Evolutionary conservation across 2,329 filamentous ascomycete species (phyloP).

Genomic region (Penicillium janthinellum): DNA sequence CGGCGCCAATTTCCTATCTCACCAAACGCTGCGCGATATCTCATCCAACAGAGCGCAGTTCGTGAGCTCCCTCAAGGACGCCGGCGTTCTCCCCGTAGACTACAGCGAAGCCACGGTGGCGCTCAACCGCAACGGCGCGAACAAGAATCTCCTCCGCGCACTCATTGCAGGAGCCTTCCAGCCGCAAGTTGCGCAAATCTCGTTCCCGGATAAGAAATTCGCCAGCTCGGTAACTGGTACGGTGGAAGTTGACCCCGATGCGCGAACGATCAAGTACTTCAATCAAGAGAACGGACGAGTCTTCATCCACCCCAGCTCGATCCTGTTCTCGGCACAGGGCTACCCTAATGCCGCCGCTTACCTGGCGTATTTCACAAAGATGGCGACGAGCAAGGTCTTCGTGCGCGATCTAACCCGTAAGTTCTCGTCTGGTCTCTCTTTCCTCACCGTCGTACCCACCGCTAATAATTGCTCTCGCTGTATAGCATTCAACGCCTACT

Average conservation of each 20-base stretch:
- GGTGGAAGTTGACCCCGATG: slow-evolving; percentile 90
- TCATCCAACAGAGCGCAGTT: slow-evolving; percentile 84
- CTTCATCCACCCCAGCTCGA: slow-evolving; percentile 89
- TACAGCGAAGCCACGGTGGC: slow-evolving; percentile 36
- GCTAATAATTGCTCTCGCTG: slow-evolving; percentile 7
- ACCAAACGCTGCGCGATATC: slow-evolving; percentile 84
- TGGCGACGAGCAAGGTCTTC: slow-evolving; percentile 89
- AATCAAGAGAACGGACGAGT: slow-evolving; percentile 82
- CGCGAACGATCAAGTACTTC: slow-evolving; percentile 88
- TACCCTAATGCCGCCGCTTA: slow-evolving; percentile 77
- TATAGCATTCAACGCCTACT: slow-evolving; percentile 78
- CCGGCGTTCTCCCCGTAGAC: slow-evolving; percentile 70
- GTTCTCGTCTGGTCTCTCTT: slow-evolving; percentile 38
- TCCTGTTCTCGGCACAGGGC: slow-evolving; percentile 77
- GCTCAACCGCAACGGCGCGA: slow-evolving; percentile 39
- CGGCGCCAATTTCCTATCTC: slow-evolving; percentile 79
- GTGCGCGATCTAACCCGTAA: slow-evolving; percentile 85
- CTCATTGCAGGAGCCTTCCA: slow-evolving; percentile 73
- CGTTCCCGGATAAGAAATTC: slow-evolving; percentile 95
- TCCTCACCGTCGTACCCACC: background rate
- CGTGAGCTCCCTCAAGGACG: slow-evolving; percentile 79
- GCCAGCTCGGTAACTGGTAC: slow-evolving; percentile 82
- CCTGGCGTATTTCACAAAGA: slow-evolving; percentile 87
- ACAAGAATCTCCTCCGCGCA: slow-evolving; percentile 62
- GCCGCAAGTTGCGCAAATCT: slow-evolving; percentile 88